These are phyloP conservation scores for Vaccinium darrowii DNA, from an alignment of 148 eudicot species.

Conservation along the genomic window DNA sequence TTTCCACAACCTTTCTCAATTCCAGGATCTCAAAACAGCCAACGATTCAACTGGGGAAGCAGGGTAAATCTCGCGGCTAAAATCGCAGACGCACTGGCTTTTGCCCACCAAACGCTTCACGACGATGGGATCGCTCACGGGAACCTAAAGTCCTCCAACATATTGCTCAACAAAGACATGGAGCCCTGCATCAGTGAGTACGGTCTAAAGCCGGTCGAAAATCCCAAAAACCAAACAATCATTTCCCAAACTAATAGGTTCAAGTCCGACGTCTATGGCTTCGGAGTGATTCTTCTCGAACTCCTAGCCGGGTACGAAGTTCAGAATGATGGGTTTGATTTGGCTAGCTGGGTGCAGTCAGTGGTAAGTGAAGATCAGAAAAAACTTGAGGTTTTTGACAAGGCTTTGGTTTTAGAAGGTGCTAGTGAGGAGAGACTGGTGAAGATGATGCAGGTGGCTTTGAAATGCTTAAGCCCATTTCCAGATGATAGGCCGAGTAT, in stretches of 20 bases:
- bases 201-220: slow-evolving; percentile 33
- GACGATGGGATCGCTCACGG: slow-evolving; percentile 40
- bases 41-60: slow-evolving; percentile 38
- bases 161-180: slow-evolving; percentile 30
- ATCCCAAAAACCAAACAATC: slow-evolving; percentile 15
- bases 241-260: slow-evolving; percentile 15
- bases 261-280: slow-evolving; percentile 28
- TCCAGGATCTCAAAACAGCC: slow-evolving; percentile 32
- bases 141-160: slow-evolving; percentile 47
- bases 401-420: slow-evolving; percentile 8
- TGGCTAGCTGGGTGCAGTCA: slow-evolving; percentile 41
- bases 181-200: slow-evolving; percentile 43
- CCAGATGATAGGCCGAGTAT: slow-evolving; percentile 42
- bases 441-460: slow-evolving; percentile 41
- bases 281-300: slow-evolving; percentile 46
- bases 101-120: slow-evolving; percentile 31
- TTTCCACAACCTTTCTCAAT: neutral
- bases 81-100: slow-evolving; percentile 34
- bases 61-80: slow-evolving; percentile 30
- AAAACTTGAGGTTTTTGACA: slow-evolving; percentile 43
- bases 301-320: slow-evolving; percentile 42
- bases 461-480: slow-evolving; percentile 38
- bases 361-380: slow-evolving; percentile 44
- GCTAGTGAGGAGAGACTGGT: slow-evolving; percentile 40
- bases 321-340: slow-evolving; percentile 32